Base-by-base conservation (phyloP, 1,139 yeast genomes). In the Pichia sp. region DNA sequence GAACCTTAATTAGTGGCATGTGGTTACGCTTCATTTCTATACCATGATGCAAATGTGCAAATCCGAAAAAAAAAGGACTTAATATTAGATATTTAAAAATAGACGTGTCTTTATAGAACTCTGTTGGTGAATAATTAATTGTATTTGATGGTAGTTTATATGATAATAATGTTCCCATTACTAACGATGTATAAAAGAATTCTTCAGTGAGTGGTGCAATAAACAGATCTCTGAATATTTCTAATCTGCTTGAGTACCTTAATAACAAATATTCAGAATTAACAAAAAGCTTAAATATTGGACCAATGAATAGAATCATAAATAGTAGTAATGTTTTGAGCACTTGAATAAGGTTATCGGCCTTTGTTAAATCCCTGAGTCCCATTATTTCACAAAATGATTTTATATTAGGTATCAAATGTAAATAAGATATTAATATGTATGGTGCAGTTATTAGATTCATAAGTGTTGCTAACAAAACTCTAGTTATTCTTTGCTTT, bases 11-110 rank as follows among this genome's bases (percentile, higher is more conserved):
- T 3, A 66, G 7, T 0, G 70, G 53, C 49, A 50, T 61, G 7
- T 62, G 68, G 27, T 55, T 64, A 49, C 39, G 49, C 9, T 63
- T 58, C 46, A 78, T 59, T 51, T 81, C 86, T 56, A 73, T 74
- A 1, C 82, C 95, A 64, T 92, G 97, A 62, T 92, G 96, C 20
- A 85, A 51, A 66, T 92, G 99, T 0, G 97, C 97, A n/a, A 87
- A 60, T 1, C 96, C 96, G 68, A 92, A 92, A 54, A 82, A 74
- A 22, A 82, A 59, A 0, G 97, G 96, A 2, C 90, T 74, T 11
- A 44, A 23, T n/a, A 29, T 26, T 8, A 47, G 13, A 16, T 42
- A 42, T n/a, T 9, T 29, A 4, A 32, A 16, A 11, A 46, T 25
- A 0, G 44, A 42, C 2, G 27, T 22, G 34, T 39, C 45, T 12